A percentile compares a stretch with the other conserved stretches of the same genome.
phyloP scores from a whole-genome alignment of 2,329 filamentous ascomycete species.

The Cladosporium phlei region DNA sequence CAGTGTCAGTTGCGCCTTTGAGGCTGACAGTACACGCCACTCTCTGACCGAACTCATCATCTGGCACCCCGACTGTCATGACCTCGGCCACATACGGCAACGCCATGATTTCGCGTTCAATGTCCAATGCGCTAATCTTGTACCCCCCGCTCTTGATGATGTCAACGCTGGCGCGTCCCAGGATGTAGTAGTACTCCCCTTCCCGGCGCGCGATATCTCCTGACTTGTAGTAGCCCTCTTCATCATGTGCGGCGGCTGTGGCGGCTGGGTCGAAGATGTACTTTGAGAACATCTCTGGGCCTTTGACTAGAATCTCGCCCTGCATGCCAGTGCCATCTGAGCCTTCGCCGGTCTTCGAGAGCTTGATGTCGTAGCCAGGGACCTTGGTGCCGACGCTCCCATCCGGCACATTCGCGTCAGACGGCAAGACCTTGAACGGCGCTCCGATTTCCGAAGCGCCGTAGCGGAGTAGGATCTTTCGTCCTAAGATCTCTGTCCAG shows the following conservation, averaged over 20 bases:
- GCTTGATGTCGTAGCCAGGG: constrained; percentile 43
- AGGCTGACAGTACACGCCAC: constrained; percentile 50
- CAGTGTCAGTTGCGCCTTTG: constrained; percentile 29
- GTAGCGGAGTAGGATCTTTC: constrained; percentile 44
- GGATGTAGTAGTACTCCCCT: constrained; percentile 48
- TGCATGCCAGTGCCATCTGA: constrained; percentile 26
- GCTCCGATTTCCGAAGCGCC: constrained; percentile 51
- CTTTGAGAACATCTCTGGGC: constrained; percentile 32
- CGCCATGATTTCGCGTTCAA: constrained; percentile 50
- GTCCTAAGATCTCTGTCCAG: constrained; percentile 43
- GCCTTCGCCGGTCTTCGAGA: constrained; percentile 38
- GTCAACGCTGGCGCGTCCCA: constrained; percentile 50
- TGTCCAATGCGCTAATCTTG: constrained; percentile 52
- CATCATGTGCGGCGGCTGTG: constrained; percentile 27
- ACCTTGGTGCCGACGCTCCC: constrained; percentile 45
- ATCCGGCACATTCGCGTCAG: constrained; percentile 38
- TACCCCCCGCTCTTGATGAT: constrained; percentile 55
- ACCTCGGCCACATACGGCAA: constrained; percentile 48
- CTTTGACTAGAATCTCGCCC: constrained; percentile 44
- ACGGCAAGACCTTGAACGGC: constrained; percentile 42
- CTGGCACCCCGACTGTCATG: constrained; percentile 50
- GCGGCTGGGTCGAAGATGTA: constrained; percentile 30
- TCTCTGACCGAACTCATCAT: constrained; percentile 52
- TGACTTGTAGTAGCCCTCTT: constrained; percentile 30
- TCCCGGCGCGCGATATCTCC: constrained; percentile 36